Conservation (phyloP, 2,329 filamentous ascomycete genomes). For the Fusarium oxysporum region DNA sequence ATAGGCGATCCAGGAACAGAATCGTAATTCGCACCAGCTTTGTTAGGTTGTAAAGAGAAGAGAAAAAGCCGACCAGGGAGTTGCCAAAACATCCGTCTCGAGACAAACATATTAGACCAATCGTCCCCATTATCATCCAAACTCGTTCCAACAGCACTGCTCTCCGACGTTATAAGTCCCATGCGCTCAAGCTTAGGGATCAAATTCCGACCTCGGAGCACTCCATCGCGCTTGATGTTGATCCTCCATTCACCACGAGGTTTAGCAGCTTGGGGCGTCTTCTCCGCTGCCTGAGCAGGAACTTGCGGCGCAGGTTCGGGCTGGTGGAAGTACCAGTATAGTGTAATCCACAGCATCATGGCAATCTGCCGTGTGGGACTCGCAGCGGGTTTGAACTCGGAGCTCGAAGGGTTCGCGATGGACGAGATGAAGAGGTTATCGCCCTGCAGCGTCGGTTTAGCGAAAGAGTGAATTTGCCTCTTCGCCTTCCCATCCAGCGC, state of each 20-base stretch:
- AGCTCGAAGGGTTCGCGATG: constrained; percentile 84
- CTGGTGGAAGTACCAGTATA: constrained; percentile 99
- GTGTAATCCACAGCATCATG: constrained; percentile 94
- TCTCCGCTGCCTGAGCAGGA: constrained; percentile 69
- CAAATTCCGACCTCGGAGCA: constrained; percentile 84
- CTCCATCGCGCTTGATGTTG: constrained; percentile 86
- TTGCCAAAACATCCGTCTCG: constrained; percentile 89
- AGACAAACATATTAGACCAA: constrained; percentile 87
- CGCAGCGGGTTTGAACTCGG: constrained; percentile 80
- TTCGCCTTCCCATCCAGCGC: constrained; percentile 31
- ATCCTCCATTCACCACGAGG: constrained; percentile 90
- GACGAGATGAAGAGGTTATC: constrained; percentile 93
- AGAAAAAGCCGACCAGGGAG: constrained; percentile 87
- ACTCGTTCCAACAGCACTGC: constrained; percentile 78
- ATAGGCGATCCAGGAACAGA: constrained; percentile 63
- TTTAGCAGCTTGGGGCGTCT: constrained; percentile 75
- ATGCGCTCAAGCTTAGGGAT: constrained; percentile 93
- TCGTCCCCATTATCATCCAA: constrained; percentile 70
- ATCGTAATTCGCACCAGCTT: constrained; percentile 26
- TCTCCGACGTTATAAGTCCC: constrained; percentile 82
- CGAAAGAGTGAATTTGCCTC: constrained; percentile 61
- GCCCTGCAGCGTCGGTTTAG: constrained; percentile 77
- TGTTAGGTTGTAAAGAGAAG: constrained; percentile 79
- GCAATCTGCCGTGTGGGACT: constrained; percentile 91
- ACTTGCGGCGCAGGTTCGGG: constrained; percentile 75